Base-by-base conservation (phyloP, 768 basidiomycete species). In the Clavaria fumosa region DNA sequence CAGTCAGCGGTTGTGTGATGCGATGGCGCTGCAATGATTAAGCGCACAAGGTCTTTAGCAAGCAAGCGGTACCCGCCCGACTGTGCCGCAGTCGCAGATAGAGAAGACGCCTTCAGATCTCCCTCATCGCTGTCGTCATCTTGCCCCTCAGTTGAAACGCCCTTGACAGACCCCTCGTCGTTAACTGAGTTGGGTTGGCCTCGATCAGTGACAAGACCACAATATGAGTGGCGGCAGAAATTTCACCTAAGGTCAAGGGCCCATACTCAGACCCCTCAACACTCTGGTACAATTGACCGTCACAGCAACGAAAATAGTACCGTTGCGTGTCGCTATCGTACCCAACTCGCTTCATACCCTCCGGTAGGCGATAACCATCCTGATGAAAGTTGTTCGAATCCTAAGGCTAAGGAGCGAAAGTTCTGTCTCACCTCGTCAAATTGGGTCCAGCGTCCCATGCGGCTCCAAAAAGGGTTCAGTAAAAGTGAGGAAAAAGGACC, bases 301-400 rank as follows among this genome's bases (percentile, higher is more conserved):
- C 65, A 10, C 44, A 32, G 52, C 73, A 72, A 18, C 65, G 64
- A 57, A 75, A 85, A 50, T 67, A 65, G 59, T 84, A 83, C 34
- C 66, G 59, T 34, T 70, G 67, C 1, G 66, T 64, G 58, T 85
- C 82, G 3, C 75, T 59, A 55, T 86, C 82, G 50, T 84, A 85
- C 7, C 80, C 82, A 40, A 79, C 69, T 23, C 82, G 72, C 43
- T 71, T 60, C 69, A 72, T 67, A 36, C 70, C 70, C 41, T 64
- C 66, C 9, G 70, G 69, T 5, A 72, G 56, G 23, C 69, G 63
- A 50, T 64, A 58, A 35, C 61, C 63, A 46, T 72, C 69, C 69
- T 0, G 17, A 20, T 5, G 9, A 17, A 18, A 22, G 15, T 28
- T 28, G 9, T 9, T 28, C 20, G 14, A 22, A 12, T n/a, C 15